Conservation (phyloP, 805 yeast genomes). For the Sugiyamaella lignohabitans region DNA sequence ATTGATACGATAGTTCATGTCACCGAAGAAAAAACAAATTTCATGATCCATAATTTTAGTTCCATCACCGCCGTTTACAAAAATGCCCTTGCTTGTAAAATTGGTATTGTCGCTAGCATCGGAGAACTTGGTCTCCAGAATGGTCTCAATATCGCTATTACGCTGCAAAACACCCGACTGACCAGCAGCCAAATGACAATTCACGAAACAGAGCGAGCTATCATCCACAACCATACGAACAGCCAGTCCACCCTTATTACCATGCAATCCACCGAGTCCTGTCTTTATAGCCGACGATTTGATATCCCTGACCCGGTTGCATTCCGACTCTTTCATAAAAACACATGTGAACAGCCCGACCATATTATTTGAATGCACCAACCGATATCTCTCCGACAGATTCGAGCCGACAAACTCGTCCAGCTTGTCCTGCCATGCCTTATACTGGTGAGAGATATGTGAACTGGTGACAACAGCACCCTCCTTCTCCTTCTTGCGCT, state of each 20-base stretch:
- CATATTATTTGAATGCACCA: conserved; percentile 70
- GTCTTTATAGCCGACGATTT: conserved; percentile 79
- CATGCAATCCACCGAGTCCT: conserved; percentile 88
- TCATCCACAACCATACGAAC: conserved; percentile 59
- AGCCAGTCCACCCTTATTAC: conserved; percentile 67
- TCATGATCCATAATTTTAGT: conserved; percentile 69
- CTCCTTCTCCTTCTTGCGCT: conserved; percentile 46
- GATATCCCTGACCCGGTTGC: conserved; percentile 50
- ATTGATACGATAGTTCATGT: conserved; percentile 79
- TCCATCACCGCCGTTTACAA: conserved; percentile 36
- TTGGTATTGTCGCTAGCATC: conserved; percentile 15
- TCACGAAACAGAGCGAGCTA: conserved; percentile 69
- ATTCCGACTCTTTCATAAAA: conserved; percentile 51
- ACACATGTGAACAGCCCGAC: conserved; percentile 78
- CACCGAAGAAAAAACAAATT: conserved; percentile 85
- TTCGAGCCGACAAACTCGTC: conserved; percentile 10
- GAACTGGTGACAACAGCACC: conserved; percentile 27
- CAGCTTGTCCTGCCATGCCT: conserved; percentile 31
- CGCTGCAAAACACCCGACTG: conserved; percentile 72
- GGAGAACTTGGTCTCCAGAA: conserved; percentile 38
- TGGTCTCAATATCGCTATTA: conserved; percentile 77
- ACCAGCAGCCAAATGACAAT: conserved; percentile 93
- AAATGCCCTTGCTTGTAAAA: conserved; percentile 18
- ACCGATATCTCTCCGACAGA: conserved; percentile 37
- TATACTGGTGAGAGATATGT: conserved; percentile 27